Percentiles rank a stretch among this genome's conserved stretches.
These are phyloP conservation scores for Evernia prunastri DNA, from an alignment of 495 filamentous ascomycete species.

Conservation along the genomic window DNA sequence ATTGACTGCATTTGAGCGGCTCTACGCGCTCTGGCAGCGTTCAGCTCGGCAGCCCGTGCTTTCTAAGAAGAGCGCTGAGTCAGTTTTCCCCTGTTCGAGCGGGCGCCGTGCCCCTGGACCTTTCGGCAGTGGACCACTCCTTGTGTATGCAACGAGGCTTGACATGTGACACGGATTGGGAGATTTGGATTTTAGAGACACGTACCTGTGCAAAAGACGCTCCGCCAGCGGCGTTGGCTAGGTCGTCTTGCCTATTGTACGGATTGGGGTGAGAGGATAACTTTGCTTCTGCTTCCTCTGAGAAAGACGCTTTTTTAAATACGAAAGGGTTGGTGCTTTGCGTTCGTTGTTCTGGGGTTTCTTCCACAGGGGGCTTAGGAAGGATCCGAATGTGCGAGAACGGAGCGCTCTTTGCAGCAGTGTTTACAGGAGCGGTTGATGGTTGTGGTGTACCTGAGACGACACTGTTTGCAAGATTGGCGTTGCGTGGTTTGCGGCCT, in stretches of 20 bases:
- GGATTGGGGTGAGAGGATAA: not conserved
- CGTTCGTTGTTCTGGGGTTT: not conserved
- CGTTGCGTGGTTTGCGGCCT: not conserved
- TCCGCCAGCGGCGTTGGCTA: conserved; percentile 1
- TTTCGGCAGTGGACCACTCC: not conserved
- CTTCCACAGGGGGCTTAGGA: not conserved
- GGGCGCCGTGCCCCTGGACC: not conserved
- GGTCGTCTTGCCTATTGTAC: conserved; percentile 4
- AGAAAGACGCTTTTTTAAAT: not conserved
- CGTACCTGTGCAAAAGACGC: conserved; percentile 3
- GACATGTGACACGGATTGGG: not conserved
- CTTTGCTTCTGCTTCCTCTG: conserved; percentile 2
- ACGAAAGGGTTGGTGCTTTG: not conserved
- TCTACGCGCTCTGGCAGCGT: conserved; percentile 2
- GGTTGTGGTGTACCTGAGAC: not conserved
- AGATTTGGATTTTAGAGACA: not conserved
- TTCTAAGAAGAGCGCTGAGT: not conserved
- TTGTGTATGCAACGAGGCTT: not conserved
- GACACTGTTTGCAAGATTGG: not conserved
- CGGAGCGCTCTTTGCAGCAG: not conserved
- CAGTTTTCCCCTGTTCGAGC: not conserved
- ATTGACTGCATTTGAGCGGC: not conserved
- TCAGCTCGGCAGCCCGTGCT: conserved; percentile 10
- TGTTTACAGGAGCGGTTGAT: not conserved
- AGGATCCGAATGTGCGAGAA: conserved; percentile 2